Base-by-base conservation (phyloP, 2,329 filamentous ascomycete species). In the Apiospora pterosperma region DNA sequence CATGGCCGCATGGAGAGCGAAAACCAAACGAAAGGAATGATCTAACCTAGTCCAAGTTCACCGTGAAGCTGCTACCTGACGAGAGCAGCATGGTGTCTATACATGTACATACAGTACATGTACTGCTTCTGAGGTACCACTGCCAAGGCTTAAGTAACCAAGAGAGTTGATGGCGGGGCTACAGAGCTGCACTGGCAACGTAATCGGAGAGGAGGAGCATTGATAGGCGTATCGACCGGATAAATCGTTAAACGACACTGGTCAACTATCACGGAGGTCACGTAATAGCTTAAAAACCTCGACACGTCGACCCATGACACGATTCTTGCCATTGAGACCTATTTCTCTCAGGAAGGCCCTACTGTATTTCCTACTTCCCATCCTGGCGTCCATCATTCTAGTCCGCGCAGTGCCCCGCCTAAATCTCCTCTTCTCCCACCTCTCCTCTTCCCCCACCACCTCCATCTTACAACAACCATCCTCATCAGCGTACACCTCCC, bases 391-490 rank as follows among this genome's bases (percentile, higher is more conserved):
- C 60, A 36, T 62, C 31, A 42, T 62, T 34, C 39, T 62, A 62
- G 36, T 34, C 60, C 60, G 60, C 60, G 60, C 60, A 21, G 23
- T 62, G 39, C 60, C 60, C 60, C 60, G 60, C 60, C 60, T 62
- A 48, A 42, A 48, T 42, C 60, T 62, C 60, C 60, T 62, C 60
- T 31, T 42, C 38, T 42, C 39, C 38, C 60, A 62, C 41, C 60
- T 62, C 21, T 34, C 60, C 39, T 48, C 39, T 21, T 25, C 58
- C 34, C 67, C 10, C 73, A 74, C 64, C 64, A 31, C 61, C 61
- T 55, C 61, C 42, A 62, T 58, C 31, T 36, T 62, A 42, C 38
- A 39, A 14, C 48, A 55, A 6, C 8, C n/a, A n/a, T 39, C 58
- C 23, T 42, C 58, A 39, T 42, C 60, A 23, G 31, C 60, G 5